Conservation (phyloP, 2,329 filamentous ascomycete genomes). For the Talaromyces atroroseus region DNA sequence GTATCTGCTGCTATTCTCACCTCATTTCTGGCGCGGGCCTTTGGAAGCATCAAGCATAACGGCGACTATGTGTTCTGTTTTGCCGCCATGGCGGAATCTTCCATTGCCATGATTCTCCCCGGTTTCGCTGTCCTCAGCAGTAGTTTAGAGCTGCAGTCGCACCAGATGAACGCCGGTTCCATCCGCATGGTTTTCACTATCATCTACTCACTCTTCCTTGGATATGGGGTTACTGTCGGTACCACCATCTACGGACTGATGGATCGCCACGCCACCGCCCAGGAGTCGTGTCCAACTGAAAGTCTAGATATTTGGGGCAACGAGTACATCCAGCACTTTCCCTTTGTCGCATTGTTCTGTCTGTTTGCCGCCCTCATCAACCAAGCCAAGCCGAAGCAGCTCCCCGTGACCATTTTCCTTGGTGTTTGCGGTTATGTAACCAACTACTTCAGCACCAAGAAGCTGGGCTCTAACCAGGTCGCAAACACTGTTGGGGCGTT, state of each 20-base stretch:
- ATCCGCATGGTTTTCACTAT: constrained; percentile 71
- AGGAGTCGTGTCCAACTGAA: constrained; percentile 44
- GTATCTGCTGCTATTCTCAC: constrained; percentile 61
- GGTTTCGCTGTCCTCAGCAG: constrained; percentile 60
- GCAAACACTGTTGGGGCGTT: constrained; percentile 74
- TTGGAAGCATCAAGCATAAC: constrained; percentile 58
- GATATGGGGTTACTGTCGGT: constrained; percentile 67
- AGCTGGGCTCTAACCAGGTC: constrained; percentile 67
- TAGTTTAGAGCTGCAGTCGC: constrained; percentile 63
- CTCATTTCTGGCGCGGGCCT: constrained; percentile 62
- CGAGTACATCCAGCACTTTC: constrained; percentile 52
- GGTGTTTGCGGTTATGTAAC: constrained; percentile 69
- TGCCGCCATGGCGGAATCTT: constrained; percentile 64
- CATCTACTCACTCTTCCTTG: constrained; percentile 67
- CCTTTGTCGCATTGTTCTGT: constrained; percentile 71
- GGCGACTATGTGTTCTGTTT: constrained; percentile 59
- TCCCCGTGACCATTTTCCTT: constrained; percentile 71
- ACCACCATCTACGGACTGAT: constrained; percentile 59
- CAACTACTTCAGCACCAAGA: constrained; percentile 65
- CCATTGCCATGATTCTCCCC: constrained; percentile 67
- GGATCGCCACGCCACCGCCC: constrained; percentile 49
- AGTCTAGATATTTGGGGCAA: constrained; percentile 47
- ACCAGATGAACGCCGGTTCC: constrained; percentile 63
- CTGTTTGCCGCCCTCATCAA: constrained; percentile 73
- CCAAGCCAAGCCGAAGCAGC: constrained; percentile 74